Evolutionary conservation across 371 early-diverging fungal species (phyloP).

Genomic region (Mucor velutinosus): DNA sequence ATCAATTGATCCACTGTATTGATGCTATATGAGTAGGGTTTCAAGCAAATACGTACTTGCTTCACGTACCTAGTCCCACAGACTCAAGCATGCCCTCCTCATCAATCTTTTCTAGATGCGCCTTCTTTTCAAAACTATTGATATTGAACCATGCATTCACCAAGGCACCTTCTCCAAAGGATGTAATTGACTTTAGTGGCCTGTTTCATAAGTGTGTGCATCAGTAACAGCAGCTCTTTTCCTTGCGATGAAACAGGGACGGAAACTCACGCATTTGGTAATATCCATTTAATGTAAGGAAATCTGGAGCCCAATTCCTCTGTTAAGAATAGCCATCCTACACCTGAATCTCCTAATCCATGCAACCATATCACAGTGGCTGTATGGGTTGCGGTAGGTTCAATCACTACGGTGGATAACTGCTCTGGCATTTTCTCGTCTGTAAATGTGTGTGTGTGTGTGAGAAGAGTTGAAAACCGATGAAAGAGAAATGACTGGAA

Average conservation of each 20-base stretch:
- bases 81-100: slow-evolving; percentile 13
- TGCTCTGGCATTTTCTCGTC: not conserved
- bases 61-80: slow-evolving; percentile 1
- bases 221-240: not conserved
- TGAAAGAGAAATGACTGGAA: not conserved
- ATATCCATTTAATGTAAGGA: slow-evolving; percentile 18
- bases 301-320: slow-evolving; percentile 4
- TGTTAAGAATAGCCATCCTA: slow-evolving; percentile 44
- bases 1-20: slow-evolving; percentile 10
- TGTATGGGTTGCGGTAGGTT: slow-evolving; percentile 41
- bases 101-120: slow-evolving; percentile 4
- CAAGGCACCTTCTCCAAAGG: not conserved
- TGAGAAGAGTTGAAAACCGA: not conserved
- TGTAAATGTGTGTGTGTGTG: not conserved
- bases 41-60: not conserved
- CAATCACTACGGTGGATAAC: slow-evolving; percentile 1
- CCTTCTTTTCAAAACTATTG: not conserved
- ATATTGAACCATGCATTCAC: slow-evolving; percentile 19
- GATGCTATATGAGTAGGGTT: not conserved
- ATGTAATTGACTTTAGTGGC: slow-evolving; percentile 5
- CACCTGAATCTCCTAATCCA: slow-evolving; percentile 60
- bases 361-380: slow-evolving; percentile 63
- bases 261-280: slow-evolving; percentile 15
- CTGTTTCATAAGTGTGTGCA: not conserved
- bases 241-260: not conserved